phyloP scores from a whole-genome alignment of 495 filamentous ascomycete species.

The Parathielavia hyrcaniae region DNA sequence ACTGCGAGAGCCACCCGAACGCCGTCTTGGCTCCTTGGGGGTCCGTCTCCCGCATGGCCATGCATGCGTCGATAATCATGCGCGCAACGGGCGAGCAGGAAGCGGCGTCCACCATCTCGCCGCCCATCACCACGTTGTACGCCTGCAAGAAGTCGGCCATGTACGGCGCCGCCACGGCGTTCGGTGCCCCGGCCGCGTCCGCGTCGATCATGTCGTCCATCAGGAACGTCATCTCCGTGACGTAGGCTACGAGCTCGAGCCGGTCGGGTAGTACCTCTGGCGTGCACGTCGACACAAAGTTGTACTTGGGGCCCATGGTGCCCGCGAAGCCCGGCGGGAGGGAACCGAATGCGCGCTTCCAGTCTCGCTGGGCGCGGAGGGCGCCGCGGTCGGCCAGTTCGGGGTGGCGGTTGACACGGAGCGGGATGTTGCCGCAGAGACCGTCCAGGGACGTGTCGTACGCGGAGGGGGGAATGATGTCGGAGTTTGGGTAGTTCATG shows the following conservation, averaged over 20 bases:
- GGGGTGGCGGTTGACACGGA: constrained; percentile 3
- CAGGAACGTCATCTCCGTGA: not conserved
- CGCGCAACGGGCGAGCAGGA: not conserved
- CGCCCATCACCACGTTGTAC: not conserved
- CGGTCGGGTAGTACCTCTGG: constrained; percentile 6
- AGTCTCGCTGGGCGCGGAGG: constrained; percentile 16
- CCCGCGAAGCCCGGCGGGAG: not conserved
- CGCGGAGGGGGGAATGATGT: not conserved
- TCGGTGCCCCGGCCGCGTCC: not conserved
- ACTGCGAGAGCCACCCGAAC: not conserved
- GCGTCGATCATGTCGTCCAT: constrained; percentile 1
- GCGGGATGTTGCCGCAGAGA: not conserved
- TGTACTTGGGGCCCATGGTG: constrained; percentile 1
- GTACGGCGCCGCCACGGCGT: not conserved
- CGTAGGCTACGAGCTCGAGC: constrained; percentile 9
- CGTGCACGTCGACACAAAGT: not conserved
- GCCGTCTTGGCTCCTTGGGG: not conserved
- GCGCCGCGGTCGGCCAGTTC: constrained; percentile 8
- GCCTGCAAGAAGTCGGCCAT: not conserved
- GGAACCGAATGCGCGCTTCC: not conserved
- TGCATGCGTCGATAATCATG: not conserved
- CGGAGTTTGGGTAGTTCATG: not conserved
- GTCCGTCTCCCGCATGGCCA: not conserved
- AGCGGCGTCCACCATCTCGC: not conserved
- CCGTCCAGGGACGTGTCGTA: constrained; percentile 1